Conservation (phyloP, 2,329 filamentous ascomycete species). For the Colletotrichum lindemuthianum region DNA sequence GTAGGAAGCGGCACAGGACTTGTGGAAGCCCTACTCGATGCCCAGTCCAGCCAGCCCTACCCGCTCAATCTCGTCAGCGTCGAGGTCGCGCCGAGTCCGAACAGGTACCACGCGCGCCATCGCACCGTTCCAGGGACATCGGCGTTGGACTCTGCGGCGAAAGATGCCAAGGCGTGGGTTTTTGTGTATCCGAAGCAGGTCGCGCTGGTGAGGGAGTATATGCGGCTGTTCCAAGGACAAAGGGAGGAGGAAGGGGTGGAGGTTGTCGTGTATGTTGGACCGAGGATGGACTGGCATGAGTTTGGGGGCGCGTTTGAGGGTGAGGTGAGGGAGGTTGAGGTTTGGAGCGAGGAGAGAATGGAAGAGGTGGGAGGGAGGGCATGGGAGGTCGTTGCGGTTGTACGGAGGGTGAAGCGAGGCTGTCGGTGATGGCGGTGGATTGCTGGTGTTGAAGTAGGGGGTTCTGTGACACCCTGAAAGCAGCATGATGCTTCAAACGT, state of each 20-base stretch:
- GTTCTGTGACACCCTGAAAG: neutral
- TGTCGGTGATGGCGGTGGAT: neutral
- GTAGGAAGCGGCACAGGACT: constrained; percentile 45
- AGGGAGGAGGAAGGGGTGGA: neutral
- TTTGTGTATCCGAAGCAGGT: constrained; percentile 49
- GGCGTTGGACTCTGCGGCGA: constrained; percentile 41
- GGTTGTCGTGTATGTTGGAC: constrained; percentile 21
- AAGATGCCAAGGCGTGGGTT: constrained; percentile 40
- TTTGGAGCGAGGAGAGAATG: constrained; percentile 26
- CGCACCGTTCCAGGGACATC: constrained; percentile 45
- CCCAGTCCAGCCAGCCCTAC: constrained; percentile 19
- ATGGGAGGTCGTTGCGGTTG: constrained; percentile 26
- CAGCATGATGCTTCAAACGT: too few species aligned
- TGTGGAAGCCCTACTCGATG: constrained; percentile 41
- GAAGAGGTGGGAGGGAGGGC: constrained; percentile 16
- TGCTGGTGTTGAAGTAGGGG: neutral
- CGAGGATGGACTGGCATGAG: constrained; percentile 29
- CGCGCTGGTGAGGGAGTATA: constrained; percentile 42
- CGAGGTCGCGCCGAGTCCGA: constrained; percentile 25
- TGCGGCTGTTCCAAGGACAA: constrained; percentile 13
- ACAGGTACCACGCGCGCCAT: constrained; percentile 13
- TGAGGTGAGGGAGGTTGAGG: neutral
- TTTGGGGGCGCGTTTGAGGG: constrained; percentile 4
- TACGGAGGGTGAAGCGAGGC: neutral
- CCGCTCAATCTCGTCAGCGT: constrained; percentile 24